Base-by-base conservation (phyloP, 176 grass and related monocot species). In the Poa pratensis region DNA sequence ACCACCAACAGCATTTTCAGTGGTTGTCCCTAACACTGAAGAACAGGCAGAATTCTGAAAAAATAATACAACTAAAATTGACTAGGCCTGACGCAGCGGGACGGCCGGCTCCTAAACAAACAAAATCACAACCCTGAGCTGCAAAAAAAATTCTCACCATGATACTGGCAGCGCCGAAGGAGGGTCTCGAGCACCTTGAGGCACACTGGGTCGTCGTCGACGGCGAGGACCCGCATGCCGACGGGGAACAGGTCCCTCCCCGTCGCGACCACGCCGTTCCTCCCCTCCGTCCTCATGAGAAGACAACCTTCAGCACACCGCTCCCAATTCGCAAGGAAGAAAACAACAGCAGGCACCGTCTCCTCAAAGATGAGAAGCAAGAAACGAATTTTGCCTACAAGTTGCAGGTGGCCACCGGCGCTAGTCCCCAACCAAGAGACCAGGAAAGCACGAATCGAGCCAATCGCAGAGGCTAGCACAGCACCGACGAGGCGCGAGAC, bases 191-290 rank as follows among this genome's bases (percentile, higher is more conserved):
- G 85, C 74, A 95, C 86, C 84, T 85, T 94, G 86, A 96, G 96
- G 79, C 96, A 96, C 24, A 88, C 89, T 5, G 84, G 91, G 66
- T 99, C 91, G 49, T 96, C 96, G 65, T 99, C 96, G 3, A 99
- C 96, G 23, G 96, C 93, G 57, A 99, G 96, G 51, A 96, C 88
- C 10, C 96, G 86, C 96, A 96, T 96, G 51, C 96, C 96, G 59
- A 92, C 83, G 3, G 88, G 96, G 76, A 99, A 99, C 88, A 92
- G 91, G 65, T 92, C 91, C 85, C 35, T 82, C 53, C 64, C 73
- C 79, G 62, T 26, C 76, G 50, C 62, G 67, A 80, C 78, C 20
- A 26, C 27, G 75, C 71, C 51, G 49, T 20, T 81, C 43, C 77
- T 80, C 63, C 59, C 88, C 4, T 88, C 89, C 15, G 73, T 34